Percentiles rank a stretch among this genome's conserved stretches.
These are phyloP conservation scores for Kwoniella shivajii DNA, from an alignment of 1,284 basidiomycete genomes.

Conservation along the genomic window DNA sequence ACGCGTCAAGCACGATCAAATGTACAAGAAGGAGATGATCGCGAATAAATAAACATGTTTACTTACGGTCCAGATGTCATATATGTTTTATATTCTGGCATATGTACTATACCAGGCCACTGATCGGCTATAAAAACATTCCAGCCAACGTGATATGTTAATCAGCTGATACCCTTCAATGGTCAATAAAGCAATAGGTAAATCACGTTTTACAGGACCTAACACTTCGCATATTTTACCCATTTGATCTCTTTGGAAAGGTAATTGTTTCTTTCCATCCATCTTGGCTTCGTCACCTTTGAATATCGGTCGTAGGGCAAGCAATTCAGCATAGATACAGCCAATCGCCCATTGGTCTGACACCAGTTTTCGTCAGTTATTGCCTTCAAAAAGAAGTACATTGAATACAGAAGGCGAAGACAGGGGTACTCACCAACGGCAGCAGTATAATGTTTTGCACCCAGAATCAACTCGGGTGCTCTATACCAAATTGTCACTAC, in stretches of 20 bases:
- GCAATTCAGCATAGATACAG: constrained; percentile 93
- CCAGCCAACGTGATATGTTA: no score
- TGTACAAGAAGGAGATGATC: not conserved
- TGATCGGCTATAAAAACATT: constrained; percentile 61
- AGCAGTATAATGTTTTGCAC: constrained; percentile 94
- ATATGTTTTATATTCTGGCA: constrained; percentile 86
- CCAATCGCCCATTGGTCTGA: constrained; percentile 91
- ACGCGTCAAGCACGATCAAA: not conserved
- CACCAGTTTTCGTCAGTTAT: not conserved
- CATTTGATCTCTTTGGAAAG: constrained; percentile 93
- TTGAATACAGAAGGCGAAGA: not conserved
- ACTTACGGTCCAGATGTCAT: constrained; percentile 73
- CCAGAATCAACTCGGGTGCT: constrained; percentile 90
- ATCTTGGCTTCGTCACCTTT: constrained; percentile 99
- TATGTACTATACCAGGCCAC: constrained; percentile 83
- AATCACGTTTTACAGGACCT: constrained; percentile 78
- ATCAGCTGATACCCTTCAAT: no score
- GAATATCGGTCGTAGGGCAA: constrained; percentile 93
- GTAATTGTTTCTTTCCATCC: constrained; percentile 78
- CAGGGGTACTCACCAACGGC: constrained; percentile 63
- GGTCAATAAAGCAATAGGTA: not conserved
- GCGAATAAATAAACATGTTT: no score
- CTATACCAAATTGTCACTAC: constrained; percentile 99
- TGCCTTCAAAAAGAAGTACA: not conserved
- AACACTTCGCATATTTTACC: constrained; percentile 92